Percentiles rank a stretch among this genome's conserved stretches.
These are phyloP conservation scores for Penicillium macrosclerotiorum DNA, from an alignment of 495 filamentous ascomycete species.

Conservation along the genomic window DNA sequence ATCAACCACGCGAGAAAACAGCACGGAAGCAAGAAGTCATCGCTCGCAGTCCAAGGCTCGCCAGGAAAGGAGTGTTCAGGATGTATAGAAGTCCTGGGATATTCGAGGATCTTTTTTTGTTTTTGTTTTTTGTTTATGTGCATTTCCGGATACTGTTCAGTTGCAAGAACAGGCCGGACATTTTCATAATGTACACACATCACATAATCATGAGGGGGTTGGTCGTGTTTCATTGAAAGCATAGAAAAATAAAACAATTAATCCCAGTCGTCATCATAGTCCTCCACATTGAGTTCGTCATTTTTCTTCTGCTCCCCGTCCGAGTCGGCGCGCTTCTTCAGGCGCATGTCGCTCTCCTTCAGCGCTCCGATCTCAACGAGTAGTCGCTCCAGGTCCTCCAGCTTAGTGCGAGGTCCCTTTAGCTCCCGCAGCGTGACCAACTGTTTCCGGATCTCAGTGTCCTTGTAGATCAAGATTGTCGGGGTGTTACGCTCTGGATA, in stretches of 20 bases:
- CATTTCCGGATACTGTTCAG: not conserved
- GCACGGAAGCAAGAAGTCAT: not conserved
- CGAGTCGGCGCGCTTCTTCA: conserved; percentile 59
- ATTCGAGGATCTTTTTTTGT: conserved; percentile 6
- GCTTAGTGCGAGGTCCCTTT: conserved; percentile 63
- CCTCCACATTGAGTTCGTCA: conserved; percentile 46
- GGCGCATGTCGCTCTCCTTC: conserved; percentile 69
- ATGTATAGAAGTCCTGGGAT: too few relatives aligned
- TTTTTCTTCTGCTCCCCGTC: conserved; percentile 55
- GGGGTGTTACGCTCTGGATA: conserved; percentile 95
- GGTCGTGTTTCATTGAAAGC: conserved; percentile 7
- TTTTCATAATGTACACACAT: conserved; percentile 23
- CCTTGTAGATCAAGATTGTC: conserved; percentile 87
- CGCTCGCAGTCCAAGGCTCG: not conserved
- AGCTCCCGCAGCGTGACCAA: conserved; percentile 81
- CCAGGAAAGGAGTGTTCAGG: not conserved
- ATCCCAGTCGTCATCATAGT: conserved; percentile 81
- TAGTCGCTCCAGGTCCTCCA: conserved; percentile 68
- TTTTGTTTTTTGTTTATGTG: conserved; percentile 1
- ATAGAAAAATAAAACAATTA: conserved; percentile 30
- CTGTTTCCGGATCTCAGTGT: conserved; percentile 88
- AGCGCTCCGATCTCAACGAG: conserved; percentile 81
- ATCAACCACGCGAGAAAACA: conserved; percentile 5
- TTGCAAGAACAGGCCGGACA: not conserved
- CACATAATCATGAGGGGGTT: conserved; percentile 13